phyloP scores from a whole-genome alignment of 2,329 filamentous ascomycete species.

The Dactylellina cionopaga region DNA sequence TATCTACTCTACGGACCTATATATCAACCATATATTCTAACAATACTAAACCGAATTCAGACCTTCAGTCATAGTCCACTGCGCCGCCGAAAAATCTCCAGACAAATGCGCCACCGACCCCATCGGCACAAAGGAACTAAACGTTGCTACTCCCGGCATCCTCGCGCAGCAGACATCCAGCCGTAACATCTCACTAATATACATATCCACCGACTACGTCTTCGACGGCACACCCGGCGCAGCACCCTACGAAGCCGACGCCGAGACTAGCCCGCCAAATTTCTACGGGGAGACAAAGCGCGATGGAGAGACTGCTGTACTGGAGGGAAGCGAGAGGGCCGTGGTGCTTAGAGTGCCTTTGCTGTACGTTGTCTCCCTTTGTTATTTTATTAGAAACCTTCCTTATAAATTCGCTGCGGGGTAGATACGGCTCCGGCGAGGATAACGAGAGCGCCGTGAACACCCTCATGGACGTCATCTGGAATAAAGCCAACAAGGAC shows the following conservation, averaged over 20 bases:
- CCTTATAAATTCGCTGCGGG: background rate
- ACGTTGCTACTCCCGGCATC: slow-evolving; percentile 72
- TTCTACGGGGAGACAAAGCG: slow-evolving; percentile 79
- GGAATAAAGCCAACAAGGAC: slow-evolving; percentile 73
- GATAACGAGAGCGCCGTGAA: slow-evolving; percentile 84
- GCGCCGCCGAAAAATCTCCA: slow-evolving; percentile 86
- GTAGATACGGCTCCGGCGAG: slow-evolving; percentile 74
- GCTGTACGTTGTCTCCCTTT: slow-evolving; percentile 61
- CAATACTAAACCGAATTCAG: slow-evolving; percentile 61
- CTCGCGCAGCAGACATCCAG: slow-evolving; percentile 74
- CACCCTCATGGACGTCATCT: slow-evolving; percentile 77
- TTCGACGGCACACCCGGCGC: slow-evolving; percentile 75
- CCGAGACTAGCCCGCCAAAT: slow-evolving; percentile 76
- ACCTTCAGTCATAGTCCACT: slow-evolving; percentile 82
- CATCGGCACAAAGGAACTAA: slow-evolving; percentile 68
- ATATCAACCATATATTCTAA: background rate
- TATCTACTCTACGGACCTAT: slow-evolving; percentile 1
- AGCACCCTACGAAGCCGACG: slow-evolving; percentile 78
- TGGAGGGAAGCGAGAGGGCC: slow-evolving; percentile 72
- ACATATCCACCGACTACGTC: slow-evolving; percentile 85
- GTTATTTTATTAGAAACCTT: background rate
- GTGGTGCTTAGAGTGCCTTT: slow-evolving; percentile 80
- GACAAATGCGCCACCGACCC: slow-evolving; percentile 86
- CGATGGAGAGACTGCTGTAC: slow-evolving; percentile 75
- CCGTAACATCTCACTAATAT: slow-evolving; percentile 73